These are phyloP conservation scores for Leccinellum rugosiceps DNA, from an alignment of 768 basidiomycete species.

Conservation along the genomic window DNA sequence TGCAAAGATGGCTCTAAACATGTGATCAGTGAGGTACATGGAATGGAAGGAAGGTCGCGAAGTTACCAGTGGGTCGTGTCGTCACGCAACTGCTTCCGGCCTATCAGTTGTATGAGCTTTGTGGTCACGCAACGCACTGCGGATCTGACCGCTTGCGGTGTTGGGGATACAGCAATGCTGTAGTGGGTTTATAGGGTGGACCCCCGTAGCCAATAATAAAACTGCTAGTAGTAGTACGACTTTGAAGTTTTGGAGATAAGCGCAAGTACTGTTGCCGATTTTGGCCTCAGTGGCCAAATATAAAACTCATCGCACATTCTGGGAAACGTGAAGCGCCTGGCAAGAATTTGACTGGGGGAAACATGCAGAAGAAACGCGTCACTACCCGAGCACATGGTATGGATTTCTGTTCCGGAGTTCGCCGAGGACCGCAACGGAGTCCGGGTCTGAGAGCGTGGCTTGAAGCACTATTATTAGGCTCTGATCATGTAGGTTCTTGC, in stretches of 20 bases:
- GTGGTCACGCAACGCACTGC: constrained; percentile 7
- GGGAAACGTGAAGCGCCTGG: constrained; percentile 4
- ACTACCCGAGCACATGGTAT: not conserved
- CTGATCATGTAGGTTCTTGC: constrained; percentile 11
- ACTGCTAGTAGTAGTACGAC: constrained; percentile 2
- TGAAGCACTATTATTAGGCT: constrained; percentile 8
- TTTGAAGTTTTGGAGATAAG: constrained; percentile 5
- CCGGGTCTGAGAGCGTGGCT: not conserved
- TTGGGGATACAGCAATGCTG: constrained; percentile 9
- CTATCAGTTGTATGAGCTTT: not conserved
- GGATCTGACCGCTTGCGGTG: constrained; percentile 12
- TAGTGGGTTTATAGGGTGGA: constrained; percentile 11
- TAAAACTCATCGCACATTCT: not conserved
- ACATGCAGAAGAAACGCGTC: not conserved
- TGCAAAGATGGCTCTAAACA: not conserved
- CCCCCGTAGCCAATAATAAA: constrained; percentile 9
- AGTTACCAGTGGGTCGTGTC: not conserved
- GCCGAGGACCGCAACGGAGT: constrained; percentile 14
- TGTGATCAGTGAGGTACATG: constrained; percentile 9
- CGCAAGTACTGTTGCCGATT: not conserved
- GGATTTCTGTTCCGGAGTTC: constrained; percentile 15
- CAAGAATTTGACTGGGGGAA: not conserved
- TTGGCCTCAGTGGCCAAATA: not conserved
- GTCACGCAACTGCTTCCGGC: constrained; percentile 2
- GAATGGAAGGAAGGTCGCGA: constrained; percentile 14